These are phyloP conservation scores for Colletotrichum filicis DNA, from an alignment of 2,329 filamentous ascomycete genomes.

Conservation along the genomic window DNA sequence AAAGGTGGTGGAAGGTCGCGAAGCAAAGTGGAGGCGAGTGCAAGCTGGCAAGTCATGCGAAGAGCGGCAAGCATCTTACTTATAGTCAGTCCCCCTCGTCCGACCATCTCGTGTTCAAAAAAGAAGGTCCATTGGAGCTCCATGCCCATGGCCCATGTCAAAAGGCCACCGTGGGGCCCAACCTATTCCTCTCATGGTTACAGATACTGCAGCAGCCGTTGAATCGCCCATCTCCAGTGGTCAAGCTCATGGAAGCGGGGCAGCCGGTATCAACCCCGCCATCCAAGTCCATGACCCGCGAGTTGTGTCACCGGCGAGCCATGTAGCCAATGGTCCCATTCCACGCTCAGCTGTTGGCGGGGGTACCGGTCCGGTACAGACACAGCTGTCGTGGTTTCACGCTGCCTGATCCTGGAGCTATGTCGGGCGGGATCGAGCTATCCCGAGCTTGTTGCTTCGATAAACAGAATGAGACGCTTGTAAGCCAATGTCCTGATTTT, in stretches of 20 bases:
- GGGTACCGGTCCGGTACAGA: neutral
- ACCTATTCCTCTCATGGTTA: neutral
- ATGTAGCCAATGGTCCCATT: neutral
- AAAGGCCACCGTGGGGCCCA: neutral
- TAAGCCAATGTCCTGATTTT: neutral
- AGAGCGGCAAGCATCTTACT: conserved; percentile 24
- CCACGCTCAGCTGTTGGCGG: conserved; percentile 9
- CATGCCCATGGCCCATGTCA: conserved; percentile 7
- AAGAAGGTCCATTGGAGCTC: conserved; percentile 26
- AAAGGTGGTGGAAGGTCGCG: conserved; percentile 17
- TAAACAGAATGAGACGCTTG: neutral
- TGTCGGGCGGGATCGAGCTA: conserved; percentile 22
- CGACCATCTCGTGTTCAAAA: conserved; percentile 5
- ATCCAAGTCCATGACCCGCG: conserved; percentile 12
- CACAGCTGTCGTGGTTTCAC: conserved; percentile 1
- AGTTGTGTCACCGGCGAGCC: conserved; percentile 19
- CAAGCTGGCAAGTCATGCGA: neutral
- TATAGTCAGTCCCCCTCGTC: conserved; percentile 31
- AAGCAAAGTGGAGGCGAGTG: conserved; percentile 8
- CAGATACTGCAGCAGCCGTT: conserved; percentile 10
- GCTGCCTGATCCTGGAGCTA: conserved; percentile 17
- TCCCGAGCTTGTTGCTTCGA: neutral
- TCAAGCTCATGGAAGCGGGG: conserved; percentile 26
- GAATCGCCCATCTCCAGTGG: neutral
- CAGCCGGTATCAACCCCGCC: conserved; percentile 21